Base-by-base conservation (phyloP, 257 asterid genomes). In the Solanum pimpinellifolium region DNA sequence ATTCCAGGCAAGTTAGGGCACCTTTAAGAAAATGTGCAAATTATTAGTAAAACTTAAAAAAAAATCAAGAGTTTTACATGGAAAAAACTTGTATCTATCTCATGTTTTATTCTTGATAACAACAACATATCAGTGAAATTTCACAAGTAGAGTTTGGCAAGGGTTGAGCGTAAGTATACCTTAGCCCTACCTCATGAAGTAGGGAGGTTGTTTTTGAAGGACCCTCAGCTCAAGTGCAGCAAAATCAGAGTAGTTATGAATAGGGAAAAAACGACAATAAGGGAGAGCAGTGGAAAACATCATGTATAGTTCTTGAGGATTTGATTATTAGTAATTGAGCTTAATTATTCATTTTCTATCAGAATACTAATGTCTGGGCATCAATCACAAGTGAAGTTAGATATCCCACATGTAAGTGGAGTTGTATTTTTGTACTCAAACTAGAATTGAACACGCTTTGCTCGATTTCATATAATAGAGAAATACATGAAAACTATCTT, bases 1-100 rank as follows among this genome's bases (percentile, higher is more conserved):
- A 93, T 83, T 41, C 94, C 94, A 23, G 90, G 88, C 29, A 88
- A 68, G 21, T 89, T 52, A 52, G 88, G 90, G 69, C 86, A 89
- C 88, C 92, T 89, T 25, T 15, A 37, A 35, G 6, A 21, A 86
- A 20, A 27, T n/a, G 47, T 37, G 27, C 23, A 18, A 31, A 49
- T 59, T 25, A 69, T 69, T 29, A 69, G 75, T 69, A 39, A 68
- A 68, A 14, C 21, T 4, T 29, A 7, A 29, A 69, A 69, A 69
- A 23, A 69, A 68, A 69, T 69, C 41, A 23, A 69, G 23, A 69
- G 39, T 29, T 69, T 39, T 31, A 31, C 33, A 69, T 29, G 39
- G 75, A 14, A 29, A 69, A 16, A 69, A 14, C 39, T 69, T 27
- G 41, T 69, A 27, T 68, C 18, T 27, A 69, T 29, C 75, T 69